Evolutionary conservation across 169 alveolate genomes (phyloP), one percentile per base, ranked within the genome.

Genomic region (Perkinsus marinus): DNA sequence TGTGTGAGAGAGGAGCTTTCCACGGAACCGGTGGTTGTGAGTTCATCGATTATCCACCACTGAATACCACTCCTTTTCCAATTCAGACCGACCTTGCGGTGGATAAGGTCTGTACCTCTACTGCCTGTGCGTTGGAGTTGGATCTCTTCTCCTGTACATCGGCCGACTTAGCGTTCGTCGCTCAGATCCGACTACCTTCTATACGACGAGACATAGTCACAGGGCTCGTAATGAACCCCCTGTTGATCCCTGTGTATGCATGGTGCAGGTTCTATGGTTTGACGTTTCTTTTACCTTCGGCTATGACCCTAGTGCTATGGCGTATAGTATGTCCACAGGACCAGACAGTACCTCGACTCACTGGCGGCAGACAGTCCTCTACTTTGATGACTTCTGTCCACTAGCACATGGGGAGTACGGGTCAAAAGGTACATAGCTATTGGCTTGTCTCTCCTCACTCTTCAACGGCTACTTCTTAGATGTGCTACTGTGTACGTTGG

Each of bases 301-400:
- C 91, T 97, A 96, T 92, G 96, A 96, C 69, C 98, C 98, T 17
- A 92, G 97, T 39, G 95, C 95, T 39, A 92, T 97, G 26, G 34
- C 22, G 7, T 57, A 19, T 57, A 57, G 36, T 30, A 13, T 57
- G 89, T 96, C 97, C 89, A 97, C 99, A 16, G 95, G 98, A 26
- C 99, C 98, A 13, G 92, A 93, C 68, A 94, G 95, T 0, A 92
- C 91, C 57, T 93, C 92, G 92, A 97, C 99, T 0, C 99, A 97
- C 93, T 97, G 99, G 99, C 97, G 97, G 92, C 99, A 97, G 93
- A 96, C 98, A 0, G 98, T 97, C 38, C 95, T 97, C 39, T 97
- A 97, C 92, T 95, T 97, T 68, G 96, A 96, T 68, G 97, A 96
- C 90, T 26, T 57, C 79, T 57, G 79, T 16, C 79, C 79, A 6